Evolutionary conservation across 2,329 filamentous ascomycete species (phyloP), one percentile per base, ranked within the genome.

Genomic region (Blastomyces silverae): DNA sequence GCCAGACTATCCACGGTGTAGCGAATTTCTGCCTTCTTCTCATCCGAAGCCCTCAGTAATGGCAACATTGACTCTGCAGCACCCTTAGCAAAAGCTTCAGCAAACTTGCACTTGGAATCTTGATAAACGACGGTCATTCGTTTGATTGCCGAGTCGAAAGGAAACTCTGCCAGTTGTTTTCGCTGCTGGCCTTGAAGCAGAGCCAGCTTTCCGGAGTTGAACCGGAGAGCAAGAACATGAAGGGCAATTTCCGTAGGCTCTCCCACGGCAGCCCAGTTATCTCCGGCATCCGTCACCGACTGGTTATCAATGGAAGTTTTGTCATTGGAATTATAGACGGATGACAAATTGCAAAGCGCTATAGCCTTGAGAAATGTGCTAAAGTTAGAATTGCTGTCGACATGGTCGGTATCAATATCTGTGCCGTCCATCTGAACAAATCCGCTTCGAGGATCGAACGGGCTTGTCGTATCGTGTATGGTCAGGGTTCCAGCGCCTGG

Each of bases 231-330:
- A 71, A 89, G 87, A 0, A 89, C 87, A 68, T 88, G 85, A 44
- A 89, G 86, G 1, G 87, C 86, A 65, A 89, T 87, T 69, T 89
- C 86, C 5, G 86, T 88, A 0, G 84, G 84, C 64, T 87, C 85
- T 64, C 85, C 85, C 50, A 83, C 80, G 22, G 82, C 83, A 61
- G 82, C 79, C 85, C 85, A 87, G 52, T 79, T 74, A 15, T 76
- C 73, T 31, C 78, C 73, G 25, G 75, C 74, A 64, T 61, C 63
- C 7, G 57, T 48, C 11, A 58, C 55, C 11, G 64, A 65, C 55
- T 62, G 62, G 42, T 65, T 65, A 37, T 67, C 64, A 39, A 64
- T 37, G 4, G 67, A 67, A n/a, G 46, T 13, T 37, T 68, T 66
- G 34, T 67, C 63, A 31, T 48, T 57, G 11, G 66, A 61, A 62